phyloP scores from a whole-genome alignment of 1,284 basidiomycete species.

The Earliella scabrosa region DNA sequence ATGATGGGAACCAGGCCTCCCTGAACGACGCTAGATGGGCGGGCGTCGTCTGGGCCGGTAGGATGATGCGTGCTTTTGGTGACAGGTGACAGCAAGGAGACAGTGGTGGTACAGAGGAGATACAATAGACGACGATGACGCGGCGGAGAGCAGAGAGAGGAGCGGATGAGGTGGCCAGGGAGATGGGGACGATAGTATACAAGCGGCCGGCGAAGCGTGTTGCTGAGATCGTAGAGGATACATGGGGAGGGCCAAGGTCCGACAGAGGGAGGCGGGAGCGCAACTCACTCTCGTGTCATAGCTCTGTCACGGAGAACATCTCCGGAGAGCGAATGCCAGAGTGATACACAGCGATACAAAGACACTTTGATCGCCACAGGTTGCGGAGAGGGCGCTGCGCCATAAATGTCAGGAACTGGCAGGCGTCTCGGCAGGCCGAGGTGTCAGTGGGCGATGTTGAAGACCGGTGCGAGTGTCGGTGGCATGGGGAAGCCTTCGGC shows the following conservation, averaged over 20 bases:
- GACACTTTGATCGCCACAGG: conserved; percentile 3
- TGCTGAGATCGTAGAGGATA: conserved; percentile 11
- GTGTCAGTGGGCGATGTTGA: background rate
- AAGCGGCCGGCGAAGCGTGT: conserved; percentile 8
- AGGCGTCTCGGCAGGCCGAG: background rate
- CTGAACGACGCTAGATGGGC: conserved; percentile 4
- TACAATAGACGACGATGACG: conserved; percentile 5
- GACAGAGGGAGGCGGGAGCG: background rate
- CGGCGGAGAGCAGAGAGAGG: conserved; percentile 2
- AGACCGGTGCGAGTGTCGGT: background rate
- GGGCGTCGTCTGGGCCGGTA: conserved; percentile 7
- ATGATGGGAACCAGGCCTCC: conserved; percentile 5
- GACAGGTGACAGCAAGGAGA: conserved; percentile 21
- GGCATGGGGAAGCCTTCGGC: background rate
- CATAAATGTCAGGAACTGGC: background rate
- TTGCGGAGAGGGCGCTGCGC: conserved; percentile 4
- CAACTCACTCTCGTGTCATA: background rate
- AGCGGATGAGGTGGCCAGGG: conserved; percentile 6
- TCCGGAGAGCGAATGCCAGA: conserved; percentile 2
- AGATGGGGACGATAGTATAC: conserved; percentile 12
- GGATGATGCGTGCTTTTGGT: conserved; percentile 23
- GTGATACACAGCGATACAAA: conserved; percentile 17
- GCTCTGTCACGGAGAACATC: conserved; percentile 4
- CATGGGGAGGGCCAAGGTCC: conserved; percentile 5
- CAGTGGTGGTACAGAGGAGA: conserved; percentile 17